Evolutionary conservation across 345 rosid species (phyloP).

Genomic region (Linum trigynum): DNA sequence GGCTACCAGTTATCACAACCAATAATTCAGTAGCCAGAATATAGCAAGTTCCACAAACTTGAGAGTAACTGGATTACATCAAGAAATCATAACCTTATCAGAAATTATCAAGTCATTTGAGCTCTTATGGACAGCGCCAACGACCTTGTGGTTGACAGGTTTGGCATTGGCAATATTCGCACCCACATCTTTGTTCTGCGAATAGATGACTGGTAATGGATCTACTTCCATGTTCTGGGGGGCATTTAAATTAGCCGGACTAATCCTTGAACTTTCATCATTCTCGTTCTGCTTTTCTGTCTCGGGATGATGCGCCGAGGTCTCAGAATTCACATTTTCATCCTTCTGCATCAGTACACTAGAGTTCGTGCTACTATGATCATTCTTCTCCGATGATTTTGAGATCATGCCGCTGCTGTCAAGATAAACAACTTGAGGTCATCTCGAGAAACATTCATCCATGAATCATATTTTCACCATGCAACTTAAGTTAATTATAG

Average conservation of each 20-base stretch:
- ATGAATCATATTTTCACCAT: no score
- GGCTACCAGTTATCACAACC: not conserved
- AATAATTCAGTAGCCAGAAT: not conserved
- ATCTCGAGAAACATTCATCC: not conserved
- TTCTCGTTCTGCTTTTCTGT: constrained; percentile 11
- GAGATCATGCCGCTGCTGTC: constrained; percentile 2
- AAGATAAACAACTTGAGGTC: not conserved
- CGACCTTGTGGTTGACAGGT: constrained; percentile 13
- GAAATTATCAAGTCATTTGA: constrained; percentile 9
- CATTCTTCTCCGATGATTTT: constrained; percentile 9
- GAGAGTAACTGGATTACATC: not conserved
- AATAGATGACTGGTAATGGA: not conserved
- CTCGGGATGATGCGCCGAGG: no score
- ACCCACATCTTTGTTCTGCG: constrained; percentile 10
- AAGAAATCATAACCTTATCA: constrained; percentile 9
- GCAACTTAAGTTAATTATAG: no score
- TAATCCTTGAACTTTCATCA: constrained; percentile 5
- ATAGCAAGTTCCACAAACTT: not conserved
- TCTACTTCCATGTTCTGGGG: constrained; percentile 17
- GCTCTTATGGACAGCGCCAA: constrained; percentile 10
- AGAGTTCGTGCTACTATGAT: not conserved
- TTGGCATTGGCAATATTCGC: constrained; percentile 11
- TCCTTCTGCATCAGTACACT: not conserved
- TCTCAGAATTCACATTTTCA: not conserved
- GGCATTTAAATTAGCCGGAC: constrained; percentile 9